phyloP scores from a whole-genome alignment of 2,329 filamentous ascomycete genomes.

The Chlorencoelia australis region DNA sequence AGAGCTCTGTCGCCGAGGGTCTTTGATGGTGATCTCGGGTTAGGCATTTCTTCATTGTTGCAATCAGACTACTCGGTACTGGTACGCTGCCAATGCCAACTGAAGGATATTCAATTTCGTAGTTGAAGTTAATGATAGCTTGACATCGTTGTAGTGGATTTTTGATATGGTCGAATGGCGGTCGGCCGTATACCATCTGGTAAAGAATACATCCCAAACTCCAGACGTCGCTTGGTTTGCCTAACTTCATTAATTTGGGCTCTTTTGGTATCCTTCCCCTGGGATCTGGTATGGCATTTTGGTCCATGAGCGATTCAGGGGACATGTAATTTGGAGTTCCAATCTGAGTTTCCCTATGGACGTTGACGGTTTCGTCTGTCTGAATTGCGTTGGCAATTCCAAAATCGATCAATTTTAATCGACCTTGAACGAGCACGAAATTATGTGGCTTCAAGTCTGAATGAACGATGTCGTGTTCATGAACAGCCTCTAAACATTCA shows the following conservation, averaged over 20 bases:
- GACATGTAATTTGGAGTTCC: conserved; percentile 99
- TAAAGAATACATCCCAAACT: conserved; percentile 92
- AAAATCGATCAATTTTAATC: conserved; percentile 94
- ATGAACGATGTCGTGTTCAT: conserved; percentile 86
- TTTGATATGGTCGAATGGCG: conserved; percentile 84
- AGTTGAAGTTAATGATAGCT: conserved; percentile 72
- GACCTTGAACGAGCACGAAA: conserved; percentile 84
- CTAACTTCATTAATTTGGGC: conserved; percentile 83
- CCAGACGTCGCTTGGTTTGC: conserved; percentile 95
- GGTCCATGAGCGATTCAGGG: conserved; percentile 84
- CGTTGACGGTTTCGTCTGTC: conserved; percentile 90
- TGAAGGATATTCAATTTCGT: conserved; percentile 62
- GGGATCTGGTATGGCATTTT: conserved; percentile 44
- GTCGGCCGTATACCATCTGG: conserved; percentile 96
- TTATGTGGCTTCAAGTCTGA: conserved; percentile 96
- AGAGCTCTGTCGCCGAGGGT: conserved; percentile 53
- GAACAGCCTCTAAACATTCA: conserved; percentile 83
- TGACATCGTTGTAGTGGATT: conserved; percentile 81
- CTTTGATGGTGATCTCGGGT: conserved; percentile 51
- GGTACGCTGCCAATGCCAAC: conserved; percentile 55
- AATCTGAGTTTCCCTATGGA: conserved; percentile 89
- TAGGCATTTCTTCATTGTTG: conserved; percentile 53
- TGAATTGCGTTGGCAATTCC: conserved; percentile 97
- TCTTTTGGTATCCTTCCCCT: conserved; percentile 29
- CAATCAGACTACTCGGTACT: conserved; percentile 48